Conservation (phyloP, 1,284 basidiomycete genomes). For the Chalciporus sp. region DNA sequence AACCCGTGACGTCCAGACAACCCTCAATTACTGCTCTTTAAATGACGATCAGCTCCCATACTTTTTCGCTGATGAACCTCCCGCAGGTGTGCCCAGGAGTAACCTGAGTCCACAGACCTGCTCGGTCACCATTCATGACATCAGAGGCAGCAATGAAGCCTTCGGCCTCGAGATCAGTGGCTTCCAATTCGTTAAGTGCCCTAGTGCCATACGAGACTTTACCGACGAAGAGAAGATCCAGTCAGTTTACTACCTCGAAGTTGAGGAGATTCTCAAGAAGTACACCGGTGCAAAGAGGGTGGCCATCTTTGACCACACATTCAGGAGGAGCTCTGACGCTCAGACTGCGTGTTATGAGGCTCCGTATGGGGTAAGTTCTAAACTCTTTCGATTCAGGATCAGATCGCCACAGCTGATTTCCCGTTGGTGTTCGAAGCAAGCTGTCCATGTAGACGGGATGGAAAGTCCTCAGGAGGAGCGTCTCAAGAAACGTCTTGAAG, state of each 20-base stretch:
- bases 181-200: constrained; percentile 41
- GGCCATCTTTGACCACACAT: constrained; percentile 50
- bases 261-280: constrained; percentile 45
- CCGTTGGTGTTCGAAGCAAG: background rate
- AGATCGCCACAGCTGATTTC: background rate
- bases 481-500: constrained; percentile 26
- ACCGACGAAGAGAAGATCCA: constrained; percentile 42
- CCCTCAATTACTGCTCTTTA: constrained; percentile 34
- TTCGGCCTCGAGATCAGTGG: constrained; percentile 44
- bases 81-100: constrained; percentile 21
- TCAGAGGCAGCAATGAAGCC: constrained; percentile 37
- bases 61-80: constrained; percentile 27
- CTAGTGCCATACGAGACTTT: constrained; percentile 43
- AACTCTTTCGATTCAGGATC: background rate
- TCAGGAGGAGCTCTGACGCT: constrained; percentile 36
- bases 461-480: constrained; percentile 39
- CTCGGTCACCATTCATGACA: constrained; percentile 30
- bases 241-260: constrained; percentile 39
- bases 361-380: constrained; percentile 35
- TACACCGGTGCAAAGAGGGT: constrained; percentile 43
- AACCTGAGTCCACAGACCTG: constrained; percentile 32
- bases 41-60: constrained; percentile 28
- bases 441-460: constrained; percentile 51
- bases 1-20: constrained; percentile 30
- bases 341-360: constrained; percentile 13